Conservation (phyloP, 495 filamentous ascomycete species). For the Penicillium macrosclerotiorum region DNA sequence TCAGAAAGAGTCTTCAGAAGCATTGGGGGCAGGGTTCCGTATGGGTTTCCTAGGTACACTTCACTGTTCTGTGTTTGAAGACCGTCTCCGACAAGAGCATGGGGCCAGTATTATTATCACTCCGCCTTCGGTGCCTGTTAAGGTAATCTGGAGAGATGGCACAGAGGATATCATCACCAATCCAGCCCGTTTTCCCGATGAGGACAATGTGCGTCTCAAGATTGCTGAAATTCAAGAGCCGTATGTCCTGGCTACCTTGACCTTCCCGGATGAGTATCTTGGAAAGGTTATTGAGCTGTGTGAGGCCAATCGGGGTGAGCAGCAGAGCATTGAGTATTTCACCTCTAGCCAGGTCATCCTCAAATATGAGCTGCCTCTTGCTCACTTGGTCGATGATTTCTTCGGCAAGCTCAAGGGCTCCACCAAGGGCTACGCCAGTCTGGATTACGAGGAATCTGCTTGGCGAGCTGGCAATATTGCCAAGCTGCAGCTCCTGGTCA, state of each 20-base stretch:
- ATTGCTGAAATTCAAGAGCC: constrained; percentile 77
- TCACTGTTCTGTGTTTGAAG: constrained; percentile 97
- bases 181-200: constrained; percentile 81
- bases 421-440: constrained; percentile 77
- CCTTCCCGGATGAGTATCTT: constrained; percentile 88
- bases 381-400: constrained; percentile 91
- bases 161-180: constrained; percentile 74
- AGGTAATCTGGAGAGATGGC: constrained; percentile 73
- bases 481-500: constrained; percentile 91
- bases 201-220: constrained; percentile 55
- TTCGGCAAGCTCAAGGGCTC: constrained; percentile 94
- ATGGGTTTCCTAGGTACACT: constrained; percentile 94
- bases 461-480: constrained; percentile 78
- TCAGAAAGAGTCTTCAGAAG: constrained; percentile 90
- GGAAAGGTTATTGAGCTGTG: constrained; percentile 95
- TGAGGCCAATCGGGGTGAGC: constrained; percentile 82
- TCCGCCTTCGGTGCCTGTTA: constrained; percentile 89
- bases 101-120: constrained; percentile 96
- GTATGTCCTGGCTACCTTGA: constrained; percentile 81
- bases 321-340: constrained; percentile 85
- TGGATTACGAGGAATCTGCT: constrained; percentile 94
- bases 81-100: constrained; percentile 92
- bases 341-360: constrained; percentile 93
- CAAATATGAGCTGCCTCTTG: constrained; percentile 84
- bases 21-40: constrained; percentile 89